phyloP scores from a whole-genome alignment of 2,329 filamentous ascomycete species.

The Didymellaceae sp. region DNA sequence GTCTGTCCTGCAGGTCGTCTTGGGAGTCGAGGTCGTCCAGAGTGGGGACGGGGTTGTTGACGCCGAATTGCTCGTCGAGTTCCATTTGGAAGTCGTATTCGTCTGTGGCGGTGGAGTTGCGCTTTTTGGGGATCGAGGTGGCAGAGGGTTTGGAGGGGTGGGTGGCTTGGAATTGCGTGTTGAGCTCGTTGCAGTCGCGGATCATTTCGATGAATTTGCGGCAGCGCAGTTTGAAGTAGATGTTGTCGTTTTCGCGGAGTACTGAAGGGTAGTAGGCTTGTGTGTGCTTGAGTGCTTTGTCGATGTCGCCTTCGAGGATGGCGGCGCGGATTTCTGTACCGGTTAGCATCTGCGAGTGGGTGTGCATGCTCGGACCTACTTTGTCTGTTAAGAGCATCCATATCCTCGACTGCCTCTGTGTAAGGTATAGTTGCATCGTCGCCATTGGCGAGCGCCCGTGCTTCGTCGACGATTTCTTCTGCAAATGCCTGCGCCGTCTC shows the following conservation, averaged over 20 bases:
- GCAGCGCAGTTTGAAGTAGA: slow-evolving; percentile 86
- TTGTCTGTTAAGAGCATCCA: slow-evolving; percentile 86
- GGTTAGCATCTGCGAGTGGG: slow-evolving; percentile 18
- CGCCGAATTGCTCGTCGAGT: slow-evolving; percentile 60
- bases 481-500: slow-evolving; percentile 91
- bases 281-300: slow-evolving; percentile 84
- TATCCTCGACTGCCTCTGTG: slow-evolving; percentile 76
- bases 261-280: slow-evolving; percentile 80
- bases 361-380: slow-evolving; percentile 59
- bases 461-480: slow-evolving; percentile 77
- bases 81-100: slow-evolving; percentile 64
- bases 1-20: slow-evolving; percentile 42
- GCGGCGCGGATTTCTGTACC: slow-evolving; percentile 78
- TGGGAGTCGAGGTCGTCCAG: slow-evolving; percentile 48
- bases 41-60: slow-evolving; percentile 37
- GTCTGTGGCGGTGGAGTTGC: slow-evolving; percentile 50
- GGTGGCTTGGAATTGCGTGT: slow-evolving; percentile 39
- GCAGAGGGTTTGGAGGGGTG: slow-evolving; percentile 38
- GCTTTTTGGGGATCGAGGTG: slow-evolving; percentile 35
- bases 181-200: slow-evolving; percentile 51
- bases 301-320: slow-evolving; percentile 90
- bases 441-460: slow-evolving; percentile 70
- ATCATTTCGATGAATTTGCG: slow-evolving; percentile 93
- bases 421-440: slow-evolving; percentile 56
- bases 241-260: slow-evolving; percentile 78